phyloP scores from a whole-genome alignment of 2,329 filamentous ascomycete genomes.

The Sordariomycetes sp. region DNA sequence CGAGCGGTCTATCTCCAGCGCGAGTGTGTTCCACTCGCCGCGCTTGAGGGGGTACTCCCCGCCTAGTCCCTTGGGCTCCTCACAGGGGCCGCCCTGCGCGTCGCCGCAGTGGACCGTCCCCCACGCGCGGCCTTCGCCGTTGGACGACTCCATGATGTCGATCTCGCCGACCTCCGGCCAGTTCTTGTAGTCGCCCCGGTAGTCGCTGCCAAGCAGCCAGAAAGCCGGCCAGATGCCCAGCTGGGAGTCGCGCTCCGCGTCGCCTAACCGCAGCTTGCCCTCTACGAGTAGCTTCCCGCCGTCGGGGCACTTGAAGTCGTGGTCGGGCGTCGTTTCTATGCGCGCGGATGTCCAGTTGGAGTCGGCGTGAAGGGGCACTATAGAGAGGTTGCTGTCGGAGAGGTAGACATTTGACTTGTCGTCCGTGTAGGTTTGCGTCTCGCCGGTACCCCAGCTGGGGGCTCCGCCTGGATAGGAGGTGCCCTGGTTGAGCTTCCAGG shows the following conservation, averaged over 20 bases:
- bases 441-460: slow-evolving; percentile 32
- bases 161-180: slow-evolving; percentile 30
- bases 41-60: slow-evolving; percentile 10
- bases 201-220: slow-evolving; percentile 26
- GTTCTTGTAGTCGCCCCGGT: slow-evolving; percentile 20
- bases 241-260: slow-evolving; percentile 11
- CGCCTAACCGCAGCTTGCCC: slow-evolving; percentile 20
- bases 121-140: slow-evolving; percentile 19
- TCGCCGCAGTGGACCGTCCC: slow-evolving; percentile 27
- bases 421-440: slow-evolving; percentile 30
- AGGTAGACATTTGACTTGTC: slow-evolving; percentile 24
- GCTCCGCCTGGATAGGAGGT: slow-evolving; percentile 31
- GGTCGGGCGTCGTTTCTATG: slow-evolving; percentile 21
- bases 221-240: slow-evolving; percentile 32
- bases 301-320: slow-evolving; percentile 19
- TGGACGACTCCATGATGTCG: slow-evolving; percentile 29
- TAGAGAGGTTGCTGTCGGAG: slow-evolving; percentile 19
- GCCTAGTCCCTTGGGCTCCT: slow-evolving; percentile 22
- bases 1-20: slow-evolving; percentile 20
- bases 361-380: slow-evolving; percentile 15
- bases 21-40: slow-evolving; percentile 18
- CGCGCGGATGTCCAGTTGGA: slow-evolving; percentile 27
- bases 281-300: slow-evolving; percentile 8
- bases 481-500: slow-evolving; percentile 28
- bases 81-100: slow-evolving; percentile 23